Percentiles rank a stretch among this genome's conserved stretches.
These are phyloP conservation scores for Phytophthora chlamydospora DNA, from an alignment of 352 stramenopile genomes.

Conservation along the genomic window DNA sequence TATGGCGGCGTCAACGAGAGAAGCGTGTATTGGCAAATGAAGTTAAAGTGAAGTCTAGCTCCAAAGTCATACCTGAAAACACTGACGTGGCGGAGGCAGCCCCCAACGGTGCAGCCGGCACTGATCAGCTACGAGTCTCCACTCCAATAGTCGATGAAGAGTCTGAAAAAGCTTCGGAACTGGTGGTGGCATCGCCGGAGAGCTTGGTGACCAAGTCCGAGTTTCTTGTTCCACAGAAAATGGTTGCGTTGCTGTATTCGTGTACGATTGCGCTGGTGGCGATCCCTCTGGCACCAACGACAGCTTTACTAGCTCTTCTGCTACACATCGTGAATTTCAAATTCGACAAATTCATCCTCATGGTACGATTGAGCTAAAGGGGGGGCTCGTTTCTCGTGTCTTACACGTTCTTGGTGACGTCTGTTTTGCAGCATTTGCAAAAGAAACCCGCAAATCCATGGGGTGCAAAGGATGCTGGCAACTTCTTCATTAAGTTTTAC, in stretches of 20 bases:
- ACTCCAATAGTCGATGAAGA: slow-evolving; percentile 5
- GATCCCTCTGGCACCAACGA: slow-evolving; percentile 69
- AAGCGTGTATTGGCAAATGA: slow-evolving; percentile 24
- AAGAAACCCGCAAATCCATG: slow-evolving; percentile 76
- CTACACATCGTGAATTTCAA: slow-evolving; percentile 83
- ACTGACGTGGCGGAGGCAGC: not conserved
- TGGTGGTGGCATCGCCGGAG: not conserved
- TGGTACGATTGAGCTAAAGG: slow-evolving; percentile 31
- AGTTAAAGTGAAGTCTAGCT: not conserved
- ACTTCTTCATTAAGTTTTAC: slow-evolving; percentile 91
- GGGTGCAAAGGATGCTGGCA: slow-evolving; percentile 77
- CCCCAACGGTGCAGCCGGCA: not conserved
- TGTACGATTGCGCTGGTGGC: slow-evolving; percentile 75
- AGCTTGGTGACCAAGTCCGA: slow-evolving; percentile 50
- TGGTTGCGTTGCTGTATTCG: slow-evolving; percentile 84
- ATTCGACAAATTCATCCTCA: slow-evolving; percentile 80
- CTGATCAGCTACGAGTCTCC: not conserved
- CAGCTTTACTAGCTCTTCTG: slow-evolving; percentile 54
- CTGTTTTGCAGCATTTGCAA: slow-evolving; percentile 50
- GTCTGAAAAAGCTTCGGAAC: slow-evolving; percentile 1
- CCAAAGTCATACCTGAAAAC: slow-evolving; percentile 31
- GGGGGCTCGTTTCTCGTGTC: no score
- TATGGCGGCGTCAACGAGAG: slow-evolving; percentile 18
- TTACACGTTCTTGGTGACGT: not conserved
- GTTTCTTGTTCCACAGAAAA: slow-evolving; percentile 83